Base-by-base conservation (phyloP, 2,329 filamentous ascomycete genomes). In the Aspergillus novoparasiticus region DNA sequence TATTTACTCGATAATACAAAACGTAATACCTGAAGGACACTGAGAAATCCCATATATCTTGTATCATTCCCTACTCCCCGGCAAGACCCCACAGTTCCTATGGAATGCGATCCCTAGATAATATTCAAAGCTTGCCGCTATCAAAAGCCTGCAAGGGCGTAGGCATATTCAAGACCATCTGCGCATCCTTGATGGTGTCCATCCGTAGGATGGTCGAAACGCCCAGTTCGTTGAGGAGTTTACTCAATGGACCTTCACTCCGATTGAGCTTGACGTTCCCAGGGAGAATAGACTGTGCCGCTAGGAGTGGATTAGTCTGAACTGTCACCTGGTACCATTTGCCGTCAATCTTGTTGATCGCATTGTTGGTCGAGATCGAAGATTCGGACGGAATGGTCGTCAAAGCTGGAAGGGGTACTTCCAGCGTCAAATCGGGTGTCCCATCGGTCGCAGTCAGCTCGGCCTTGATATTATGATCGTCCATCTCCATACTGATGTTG, bases 401-500 rank as follows among this genome's bases (percentile, higher is more conserved):
- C 43, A 46, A 1, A 4, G 43, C 43, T 1, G 43, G 51, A 16
- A 55, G 51, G 30, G 51, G 51, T 16, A 23, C 19, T 1, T 39
- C 51, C 19, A 55, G 23, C 30, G 51, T 55, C 51, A 55, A 34
- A 55, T 55, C 51, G n/a, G 51, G 51, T 6, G 51, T 55, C 51
- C 51, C 51, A 55, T 55, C 51, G 11, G 51, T 55, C 23, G 51
- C 51, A n/a, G 51, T 36, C 19, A 55, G n/a, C 19, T 23, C 30
- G 11, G 51, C 51, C 36, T 55, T 55, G 51, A 55, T 55, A n/a
- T 23, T 32, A 14, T 55, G 19, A 14, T 55, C 51, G 30, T 55
- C 51, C 51, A 55, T 55, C 36, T 55, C 51, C 51, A 55, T 14
- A 12, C 12, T 55, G 51, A 55, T 55, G 51, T 55, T 55, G 30